These are phyloP conservation scores for Triangularia setosa DNA, from an alignment of 2,329 filamentous ascomycete species.

Conservation along the genomic window DNA sequence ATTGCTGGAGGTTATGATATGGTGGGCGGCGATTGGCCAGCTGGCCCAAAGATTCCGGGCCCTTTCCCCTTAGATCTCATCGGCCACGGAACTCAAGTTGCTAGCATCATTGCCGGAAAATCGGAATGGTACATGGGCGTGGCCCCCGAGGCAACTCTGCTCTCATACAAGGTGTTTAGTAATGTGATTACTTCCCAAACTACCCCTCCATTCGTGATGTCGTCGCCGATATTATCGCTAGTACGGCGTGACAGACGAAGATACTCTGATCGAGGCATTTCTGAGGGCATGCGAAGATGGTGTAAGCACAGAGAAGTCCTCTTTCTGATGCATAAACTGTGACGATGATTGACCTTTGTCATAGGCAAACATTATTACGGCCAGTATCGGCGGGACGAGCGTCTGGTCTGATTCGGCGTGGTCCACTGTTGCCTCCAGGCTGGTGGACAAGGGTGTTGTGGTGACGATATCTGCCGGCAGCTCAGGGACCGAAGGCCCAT, in stretches of 20 bases:
- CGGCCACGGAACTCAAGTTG: slow-evolving; percentile 42
- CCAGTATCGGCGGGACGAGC: slow-evolving; percentile 32
- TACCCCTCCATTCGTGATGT: not conserved
- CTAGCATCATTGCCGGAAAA: slow-evolving; percentile 47
- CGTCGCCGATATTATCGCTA: slow-evolving; percentile 19
- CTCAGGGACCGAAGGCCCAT: slow-evolving; percentile 39
- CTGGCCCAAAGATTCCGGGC: slow-evolving; percentile 22
- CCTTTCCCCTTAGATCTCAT: slow-evolving; percentile 34
- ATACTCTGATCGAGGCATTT: slow-evolving; percentile 36
- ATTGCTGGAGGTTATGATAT: slow-evolving; percentile 41
- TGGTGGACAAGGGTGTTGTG: slow-evolving; percentile 41
- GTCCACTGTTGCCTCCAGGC: slow-evolving; percentile 38
- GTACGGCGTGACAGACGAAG: slow-evolving; percentile 30
- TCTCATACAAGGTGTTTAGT: slow-evolving; percentile 42
- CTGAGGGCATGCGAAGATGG: slow-evolving; percentile 33
- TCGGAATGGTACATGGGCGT: slow-evolving; percentile 38
- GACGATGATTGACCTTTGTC: not conserved
- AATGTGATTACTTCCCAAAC: not conserved
- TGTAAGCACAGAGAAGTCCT: not conserved
- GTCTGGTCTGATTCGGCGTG: slow-evolving; percentile 24
- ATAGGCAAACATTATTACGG: slow-evolving; percentile 35
- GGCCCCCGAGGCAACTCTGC: slow-evolving; percentile 42
- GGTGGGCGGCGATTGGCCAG: slow-evolving; percentile 32
- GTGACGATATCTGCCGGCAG: slow-evolving; percentile 43
- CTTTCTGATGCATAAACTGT: not conserved